Conservation (phyloP, 1,139 yeast genomes). For the Debaryomyces singareniensis region DNA sequence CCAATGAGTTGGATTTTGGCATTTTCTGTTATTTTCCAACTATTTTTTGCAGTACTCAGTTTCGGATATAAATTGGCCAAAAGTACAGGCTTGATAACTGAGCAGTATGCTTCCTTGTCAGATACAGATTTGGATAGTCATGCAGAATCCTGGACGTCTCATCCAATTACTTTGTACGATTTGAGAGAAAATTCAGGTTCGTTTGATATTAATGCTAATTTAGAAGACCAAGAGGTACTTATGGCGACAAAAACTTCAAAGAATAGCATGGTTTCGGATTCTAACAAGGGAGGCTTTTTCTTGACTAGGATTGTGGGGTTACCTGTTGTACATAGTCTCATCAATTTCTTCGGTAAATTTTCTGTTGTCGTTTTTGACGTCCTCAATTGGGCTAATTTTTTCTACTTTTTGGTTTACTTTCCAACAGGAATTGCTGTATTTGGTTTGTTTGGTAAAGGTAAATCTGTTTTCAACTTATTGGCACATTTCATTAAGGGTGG, state of each 20-base stretch:
- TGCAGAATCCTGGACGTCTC: slow-evolving; percentile 22
- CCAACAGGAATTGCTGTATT: slow-evolving; percentile 77
- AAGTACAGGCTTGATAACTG: slow-evolving; percentile 4
- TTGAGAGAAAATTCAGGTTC: slow-evolving; percentile 10
- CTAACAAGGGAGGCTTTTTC: not conserved
- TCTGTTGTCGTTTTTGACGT: slow-evolving; percentile 34
- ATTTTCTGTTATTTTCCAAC: slow-evolving; percentile 47
- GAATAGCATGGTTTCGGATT: slow-evolving; percentile 8
- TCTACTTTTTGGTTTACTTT: slow-evolving; percentile 52
- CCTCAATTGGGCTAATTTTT: slow-evolving; percentile 61
- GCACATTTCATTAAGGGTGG: slow-evolving; percentile 98
- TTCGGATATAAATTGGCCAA: slow-evolving; percentile 9
- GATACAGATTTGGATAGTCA: slow-evolving; percentile 24
- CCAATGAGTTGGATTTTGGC: slow-evolving; percentile 59
- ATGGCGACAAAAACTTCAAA: slow-evolving; percentile 11
- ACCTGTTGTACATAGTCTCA: slow-evolving; percentile 1
- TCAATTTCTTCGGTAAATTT: slow-evolving; percentile 6
- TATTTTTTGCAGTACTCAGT: slow-evolving; percentile 37
- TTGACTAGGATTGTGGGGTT: slow-evolving; percentile 1
- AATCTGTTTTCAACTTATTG: slow-evolving; percentile 65
- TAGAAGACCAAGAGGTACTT: slow-evolving; percentile 2
- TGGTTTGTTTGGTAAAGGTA: slow-evolving; percentile 60
- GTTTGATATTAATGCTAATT: slow-evolving; percentile 9
- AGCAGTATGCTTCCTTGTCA: slow-evolving; percentile 4
- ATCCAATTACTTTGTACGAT: slow-evolving; percentile 36